Evolutionary conservation across 2,329 filamentous ascomycete species (phyloP).

Genomic region (Neonectria neomacrospora): DNA sequence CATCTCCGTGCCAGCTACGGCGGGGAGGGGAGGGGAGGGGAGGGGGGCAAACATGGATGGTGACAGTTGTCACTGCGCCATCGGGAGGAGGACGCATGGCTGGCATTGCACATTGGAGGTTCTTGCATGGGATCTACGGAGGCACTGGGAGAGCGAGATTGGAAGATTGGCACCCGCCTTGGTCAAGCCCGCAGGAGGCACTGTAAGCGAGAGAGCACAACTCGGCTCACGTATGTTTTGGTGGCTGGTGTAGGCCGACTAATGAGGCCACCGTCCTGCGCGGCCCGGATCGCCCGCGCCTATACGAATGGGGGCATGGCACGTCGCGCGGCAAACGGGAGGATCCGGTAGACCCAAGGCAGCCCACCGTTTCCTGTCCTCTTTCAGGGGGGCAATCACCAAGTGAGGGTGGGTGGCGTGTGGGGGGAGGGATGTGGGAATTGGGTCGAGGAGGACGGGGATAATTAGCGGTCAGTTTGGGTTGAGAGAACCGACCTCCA

Average conservation of each 20-base stretch:
- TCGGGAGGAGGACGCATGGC: not conserved
- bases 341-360: not conserved
- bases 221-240: constrained; percentile 18
- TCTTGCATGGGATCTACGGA: too few species aligned
- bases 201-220: constrained; percentile 25
- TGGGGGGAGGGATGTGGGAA: not conserved
- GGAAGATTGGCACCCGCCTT: too few species aligned
- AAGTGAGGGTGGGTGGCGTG: not conserved
- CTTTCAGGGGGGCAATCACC: not conserved
- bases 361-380: not conserved
- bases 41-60: not conserved
- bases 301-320: constrained; percentile 13
- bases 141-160: too few species aligned
- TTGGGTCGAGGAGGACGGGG: not conserved
- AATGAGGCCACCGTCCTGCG: constrained; percentile 26
- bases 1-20: constrained; percentile 3
- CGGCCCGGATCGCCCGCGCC: not conserved
- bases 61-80: not conserved
- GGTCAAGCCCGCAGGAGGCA: too few species aligned
- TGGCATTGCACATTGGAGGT: too few species aligned
- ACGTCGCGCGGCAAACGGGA: constrained; percentile 8
- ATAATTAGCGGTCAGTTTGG: not conserved
- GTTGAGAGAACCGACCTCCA: not conserved
- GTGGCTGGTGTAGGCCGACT: constrained; percentile 23
- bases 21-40: too few species aligned